phyloP scores from a whole-genome alignment of 1,139 yeast genomes.

The Lodderomyces elongisporus region DNA sequence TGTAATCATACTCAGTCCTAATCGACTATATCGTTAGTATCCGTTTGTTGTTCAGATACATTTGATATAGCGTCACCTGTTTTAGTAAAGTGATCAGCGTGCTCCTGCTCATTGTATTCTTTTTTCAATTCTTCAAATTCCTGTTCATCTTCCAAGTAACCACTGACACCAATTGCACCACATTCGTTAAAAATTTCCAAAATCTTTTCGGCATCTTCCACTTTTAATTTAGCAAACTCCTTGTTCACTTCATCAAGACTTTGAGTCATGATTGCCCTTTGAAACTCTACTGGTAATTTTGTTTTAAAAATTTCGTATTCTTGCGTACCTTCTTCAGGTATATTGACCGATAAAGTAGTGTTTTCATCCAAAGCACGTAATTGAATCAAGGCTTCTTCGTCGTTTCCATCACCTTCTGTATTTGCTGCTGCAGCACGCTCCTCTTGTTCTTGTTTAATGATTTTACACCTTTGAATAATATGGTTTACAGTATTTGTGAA shows the following conservation, averaged over 20 bases:
- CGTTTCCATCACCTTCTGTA: constrained; percentile 23
- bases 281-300: constrained; percentile 59
- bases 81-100: constrained; percentile 1
- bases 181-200: constrained; percentile 74
- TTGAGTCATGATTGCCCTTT: constrained; percentile 67
- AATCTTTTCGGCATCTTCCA: constrained; percentile 75
- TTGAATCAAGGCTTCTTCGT: constrained; percentile 72
- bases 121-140: constrained; percentile 62
- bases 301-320: constrained; percentile 52
- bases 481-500: constrained; percentile 68
- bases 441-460: constrained; percentile 46
- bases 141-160: constrained; percentile 67
- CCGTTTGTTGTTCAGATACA: constrained; percentile 6
- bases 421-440: constrained; percentile 26
- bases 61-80: no score
- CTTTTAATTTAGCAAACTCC: constrained; percentile 70
- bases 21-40: constrained; percentile 26
- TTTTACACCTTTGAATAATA: constrained; percentile 67
- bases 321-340: constrained; percentile 57
- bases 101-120: constrained; percentile 29
- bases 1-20: constrained; percentile 9
- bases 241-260: constrained; percentile 76
- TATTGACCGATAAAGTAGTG: constrained; percentile 64
- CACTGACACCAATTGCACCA: constrained; percentile 79
- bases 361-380: constrained; percentile 83